A percentile compares a stretch with the other conserved stretches of the same genome.
These are phyloP conservation scores for Bauhinia variegata DNA, from an alignment of 306 rosid genomes.

Conservation along the genomic window DNA sequence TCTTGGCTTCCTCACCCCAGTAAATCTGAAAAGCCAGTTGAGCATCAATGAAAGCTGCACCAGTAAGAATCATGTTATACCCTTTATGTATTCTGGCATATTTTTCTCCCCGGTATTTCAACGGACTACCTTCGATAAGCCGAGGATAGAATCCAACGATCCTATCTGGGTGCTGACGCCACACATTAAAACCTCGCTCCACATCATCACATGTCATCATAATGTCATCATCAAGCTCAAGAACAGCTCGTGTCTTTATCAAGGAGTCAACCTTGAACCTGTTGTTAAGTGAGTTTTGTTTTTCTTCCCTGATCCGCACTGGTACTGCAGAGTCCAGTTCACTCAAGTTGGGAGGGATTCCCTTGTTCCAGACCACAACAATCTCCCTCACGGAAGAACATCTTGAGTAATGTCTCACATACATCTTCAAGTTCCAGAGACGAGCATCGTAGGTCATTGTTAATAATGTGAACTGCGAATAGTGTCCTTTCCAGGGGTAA, in stretches of 20 bases:
- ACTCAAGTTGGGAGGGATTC: conserved; percentile 68
- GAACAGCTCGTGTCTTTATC: conserved; percentile 91
- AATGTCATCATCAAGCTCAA: conserved; percentile 98
- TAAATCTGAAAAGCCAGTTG: conserved; percentile 77
- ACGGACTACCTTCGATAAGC: conserved; percentile 67
- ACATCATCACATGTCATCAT: conserved; percentile 97
- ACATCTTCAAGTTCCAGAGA: conserved; percentile 93
- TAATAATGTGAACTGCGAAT: conserved; percentile 88
- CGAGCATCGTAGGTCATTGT: conserved; percentile 99
- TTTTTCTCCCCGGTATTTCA: conserved; percentile 78
- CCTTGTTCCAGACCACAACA: conserved; percentile 99
- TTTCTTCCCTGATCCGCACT: conserved; percentile 76
- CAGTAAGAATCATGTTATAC: conserved; percentile 96
- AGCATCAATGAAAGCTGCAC: conserved; percentile 89
- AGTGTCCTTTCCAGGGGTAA: conserved; percentile 68
- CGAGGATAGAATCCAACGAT: conserved; percentile 97
- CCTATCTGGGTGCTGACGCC: conserved; percentile 92
- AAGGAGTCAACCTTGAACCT: conserved; percentile 72
- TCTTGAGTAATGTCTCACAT: conserved; percentile 86
- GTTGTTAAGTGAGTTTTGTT: conserved; percentile 81
- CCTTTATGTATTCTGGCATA: conserved; percentile 75
- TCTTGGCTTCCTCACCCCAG: conserved; percentile 73
- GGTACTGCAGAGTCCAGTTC: conserved; percentile 93
- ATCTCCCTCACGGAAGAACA: conserved; percentile 93
- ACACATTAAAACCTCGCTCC: conserved; percentile 87